These are phyloP conservation scores for Saccharomycopsis sp. DNA, from an alignment of 805 yeast species.

Conservation along the genomic window DNA sequence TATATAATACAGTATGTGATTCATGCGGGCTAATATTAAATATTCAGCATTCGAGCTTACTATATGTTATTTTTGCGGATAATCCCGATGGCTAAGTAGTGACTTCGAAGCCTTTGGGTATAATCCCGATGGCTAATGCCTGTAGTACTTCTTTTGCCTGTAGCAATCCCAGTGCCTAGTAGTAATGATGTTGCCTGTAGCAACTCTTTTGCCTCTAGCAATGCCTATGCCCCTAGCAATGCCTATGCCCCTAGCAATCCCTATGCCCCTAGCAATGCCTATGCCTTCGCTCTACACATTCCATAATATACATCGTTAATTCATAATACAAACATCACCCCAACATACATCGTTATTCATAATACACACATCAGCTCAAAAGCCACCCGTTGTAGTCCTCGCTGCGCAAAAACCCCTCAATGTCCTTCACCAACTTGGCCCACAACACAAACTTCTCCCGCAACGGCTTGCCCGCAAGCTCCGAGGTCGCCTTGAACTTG, in stretches of 20 bases:
- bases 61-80: neutral
- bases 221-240: too few species aligned
- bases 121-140: too few species aligned
- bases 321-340: neutral
- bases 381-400: constrained; percentile 20
- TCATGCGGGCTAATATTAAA: neutral
- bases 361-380: constrained; percentile 2
- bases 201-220: too few species aligned
- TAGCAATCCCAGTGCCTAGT: too few species aligned
- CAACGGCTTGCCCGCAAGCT: neutral
- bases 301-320: neutral
- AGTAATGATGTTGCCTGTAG: too few species aligned
- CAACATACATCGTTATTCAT: neutral
- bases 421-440: constrained; percentile 7
- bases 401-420: constrained; percentile 8
- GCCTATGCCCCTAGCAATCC: too few species aligned
- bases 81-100: too few species aligned
- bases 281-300: too few species aligned
- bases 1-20: neutral
- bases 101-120: too few species aligned
- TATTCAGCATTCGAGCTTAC: neutral
- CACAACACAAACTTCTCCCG: constrained; percentile 6
- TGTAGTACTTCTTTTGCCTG: too few species aligned
- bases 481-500: constrained; percentile 3
- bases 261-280: too few species aligned